phyloP scores from a whole-genome alignment of 208 protist genomes.

The Crithidia acanthocephali region DNA sequence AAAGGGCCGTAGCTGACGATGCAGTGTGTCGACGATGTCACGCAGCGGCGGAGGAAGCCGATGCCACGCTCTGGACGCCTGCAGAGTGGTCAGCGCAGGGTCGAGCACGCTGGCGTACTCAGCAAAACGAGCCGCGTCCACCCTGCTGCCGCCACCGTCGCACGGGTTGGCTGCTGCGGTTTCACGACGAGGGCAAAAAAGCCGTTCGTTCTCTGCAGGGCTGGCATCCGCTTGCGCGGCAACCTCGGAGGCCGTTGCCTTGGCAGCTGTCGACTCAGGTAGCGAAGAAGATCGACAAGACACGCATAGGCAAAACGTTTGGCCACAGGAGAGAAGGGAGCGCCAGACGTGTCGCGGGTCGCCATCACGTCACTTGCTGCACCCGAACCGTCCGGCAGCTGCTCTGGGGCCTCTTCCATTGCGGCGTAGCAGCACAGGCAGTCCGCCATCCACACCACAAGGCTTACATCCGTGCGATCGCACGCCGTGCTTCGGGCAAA shows the following conservation, averaged over 20 bases:
- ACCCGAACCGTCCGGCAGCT: not conserved
- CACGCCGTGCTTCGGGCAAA: not conserved
- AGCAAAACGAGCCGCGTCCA: not conserved
- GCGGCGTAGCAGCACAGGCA: not conserved
- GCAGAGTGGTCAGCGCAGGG: not conserved
- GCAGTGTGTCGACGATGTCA: not conserved
- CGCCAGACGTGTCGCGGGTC: no score
- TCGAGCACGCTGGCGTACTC: constrained; percentile 8
- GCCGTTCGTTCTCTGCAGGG: not conserved
- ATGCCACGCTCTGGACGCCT: not conserved
- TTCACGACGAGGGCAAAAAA: no score
- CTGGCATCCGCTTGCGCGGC: no score
- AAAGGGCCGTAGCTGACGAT: not conserved
- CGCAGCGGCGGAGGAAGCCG: not conserved
- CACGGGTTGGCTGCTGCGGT: no score
- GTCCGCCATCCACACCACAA: constrained; percentile 22
- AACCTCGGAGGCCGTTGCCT: no score
- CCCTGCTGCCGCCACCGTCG: not conserved
- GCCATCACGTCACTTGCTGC: not conserved
- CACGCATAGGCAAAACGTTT: not conserved
- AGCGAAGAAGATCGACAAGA: constrained; percentile 12
- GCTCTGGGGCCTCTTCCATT: not conserved
- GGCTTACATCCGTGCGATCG: constrained; percentile 18
- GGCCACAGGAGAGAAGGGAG: no score
- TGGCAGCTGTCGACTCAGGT: not conserved